Conservation (phyloP, 2,329 filamentous ascomycete genomes). For the Colletotrichum tropicicola region DNA sequence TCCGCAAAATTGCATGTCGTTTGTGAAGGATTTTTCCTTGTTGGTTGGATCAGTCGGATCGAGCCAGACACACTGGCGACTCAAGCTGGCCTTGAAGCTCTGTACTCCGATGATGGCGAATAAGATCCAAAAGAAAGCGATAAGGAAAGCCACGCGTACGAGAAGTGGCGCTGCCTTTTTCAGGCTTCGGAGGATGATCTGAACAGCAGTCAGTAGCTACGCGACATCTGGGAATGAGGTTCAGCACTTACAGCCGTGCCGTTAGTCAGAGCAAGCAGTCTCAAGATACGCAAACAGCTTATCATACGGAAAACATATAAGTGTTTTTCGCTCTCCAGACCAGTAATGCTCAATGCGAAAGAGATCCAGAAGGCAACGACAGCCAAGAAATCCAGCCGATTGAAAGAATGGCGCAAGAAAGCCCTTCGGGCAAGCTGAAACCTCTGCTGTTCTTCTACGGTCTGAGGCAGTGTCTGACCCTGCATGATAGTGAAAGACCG, state of each 20-base stretch:
- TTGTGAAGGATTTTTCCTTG: constrained; percentile 65
- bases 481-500: constrained; percentile 83
- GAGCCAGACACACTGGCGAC: constrained; percentile 81
- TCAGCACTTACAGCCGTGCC: constrained; percentile 79
- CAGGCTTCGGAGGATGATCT: constrained; percentile 92
- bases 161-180: constrained; percentile 95
- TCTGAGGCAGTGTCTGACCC: constrained; percentile 67
- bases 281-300: constrained; percentile 90
- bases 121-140: constrained; percentile 96
- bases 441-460: constrained; percentile 80
- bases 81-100: constrained; percentile 88
- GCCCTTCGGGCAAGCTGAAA: constrained; percentile 88
- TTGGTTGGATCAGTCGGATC: constrained; percentile 68
- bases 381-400: constrained; percentile 92
- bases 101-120: constrained; percentile 98
- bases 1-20: constrained; percentile 82
- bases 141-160: constrained; percentile 91
- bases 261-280: constrained; percentile 89
- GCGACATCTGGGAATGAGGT: not conserved
- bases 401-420: constrained; percentile 94
- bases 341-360: constrained; percentile 76
- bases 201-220: constrained; percentile 30
- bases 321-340: constrained; percentile 74
- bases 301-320: constrained; percentile 96
- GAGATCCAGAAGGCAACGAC: constrained; percentile 96